These are phyloP conservation scores for Tetraselmis striata DNA, from an alignment of 139 green algal species.

Conservation along the genomic window DNA sequence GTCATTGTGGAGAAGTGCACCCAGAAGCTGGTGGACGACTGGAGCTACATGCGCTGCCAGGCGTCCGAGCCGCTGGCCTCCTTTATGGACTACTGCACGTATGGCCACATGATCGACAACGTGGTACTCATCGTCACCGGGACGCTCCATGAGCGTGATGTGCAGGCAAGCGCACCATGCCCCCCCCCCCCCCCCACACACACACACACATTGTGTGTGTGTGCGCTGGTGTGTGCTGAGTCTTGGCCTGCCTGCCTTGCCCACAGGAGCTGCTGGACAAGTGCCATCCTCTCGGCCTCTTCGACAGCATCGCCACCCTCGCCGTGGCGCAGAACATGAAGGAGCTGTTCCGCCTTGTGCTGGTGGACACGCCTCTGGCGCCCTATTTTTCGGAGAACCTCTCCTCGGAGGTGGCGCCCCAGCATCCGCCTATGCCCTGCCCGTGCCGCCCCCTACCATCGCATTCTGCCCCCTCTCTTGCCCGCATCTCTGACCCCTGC, in stretches of 20 bases:
- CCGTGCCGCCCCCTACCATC: neutral
- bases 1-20: slow-evolving; percentile 93
- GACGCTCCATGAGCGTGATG: slow-evolving; percentile 91
- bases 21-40: slow-evolving; percentile 96
- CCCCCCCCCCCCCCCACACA: too few relatives aligned
- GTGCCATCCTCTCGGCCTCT: slow-evolving; percentile 96
- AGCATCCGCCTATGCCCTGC: neutral
- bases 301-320: slow-evolving; percentile 92
- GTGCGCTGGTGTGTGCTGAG: neutral
- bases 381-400: slow-evolving; percentile 83
- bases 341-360: slow-evolving; percentile 93
- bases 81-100: slow-evolving; percentile 98
- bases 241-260: slow-evolving; percentile 1
- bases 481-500: too few relatives aligned
- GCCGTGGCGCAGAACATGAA: slow-evolving; percentile 93
- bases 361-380: slow-evolving; percentile 93
- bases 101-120: slow-evolving; percentile 99
- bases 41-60: slow-evolving; percentile 79
- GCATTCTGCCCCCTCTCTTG: neutral
- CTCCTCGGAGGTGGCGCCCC: slow-evolving; percentile 37
- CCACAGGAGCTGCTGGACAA: slow-evolving; percentile 95
- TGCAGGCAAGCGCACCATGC: slow-evolving; percentile 75
- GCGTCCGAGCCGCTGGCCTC: slow-evolving; percentile 75
- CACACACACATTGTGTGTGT: too few relatives aligned
- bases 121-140: slow-evolving; percentile 98